Percentiles rank a stretch among this genome's conserved stretches.
phyloP scores from a whole-genome alignment of 768 basidiomycete species.

The Phlegmacium glaucopus region DNA sequence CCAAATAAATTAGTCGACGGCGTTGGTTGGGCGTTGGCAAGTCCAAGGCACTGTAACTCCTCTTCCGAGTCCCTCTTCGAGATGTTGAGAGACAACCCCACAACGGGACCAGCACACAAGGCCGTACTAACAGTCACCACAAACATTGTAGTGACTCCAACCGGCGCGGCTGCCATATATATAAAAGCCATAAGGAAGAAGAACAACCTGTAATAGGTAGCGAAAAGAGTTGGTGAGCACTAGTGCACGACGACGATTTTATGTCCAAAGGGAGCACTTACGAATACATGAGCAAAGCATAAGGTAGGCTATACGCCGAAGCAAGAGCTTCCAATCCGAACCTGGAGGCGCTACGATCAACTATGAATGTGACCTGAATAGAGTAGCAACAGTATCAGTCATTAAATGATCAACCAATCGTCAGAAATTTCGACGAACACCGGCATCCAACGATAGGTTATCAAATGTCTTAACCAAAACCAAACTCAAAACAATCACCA shows the following conservation, averaged over 20 bases:
- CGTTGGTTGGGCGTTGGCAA: no score
- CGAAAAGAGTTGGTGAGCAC: no score
- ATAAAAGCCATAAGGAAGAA: conserved; percentile 23
- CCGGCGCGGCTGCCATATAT: no score
- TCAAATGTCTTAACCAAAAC: conserved; percentile 39
- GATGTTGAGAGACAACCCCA: no score
- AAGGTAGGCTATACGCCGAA: conserved; percentile 53
- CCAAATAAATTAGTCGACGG: no score
- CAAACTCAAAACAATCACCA: conserved; percentile 40
- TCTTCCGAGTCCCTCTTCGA: no score
- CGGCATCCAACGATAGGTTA: conserved; percentile 15
- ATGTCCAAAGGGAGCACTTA: conserved; percentile 32
- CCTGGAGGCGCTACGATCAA: conserved; percentile 12
- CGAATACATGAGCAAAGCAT: conserved; percentile 60
- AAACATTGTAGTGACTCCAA: no score
- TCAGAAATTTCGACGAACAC: background rate
- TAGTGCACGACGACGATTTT: no score
- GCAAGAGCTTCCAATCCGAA: conserved; percentile 49
- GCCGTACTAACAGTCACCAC: no score
- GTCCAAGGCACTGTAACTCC: no score
- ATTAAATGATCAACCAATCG: background rate
- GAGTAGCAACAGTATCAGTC: background rate
- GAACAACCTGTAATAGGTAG: conserved; percentile 11
- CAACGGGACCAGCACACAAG: no score
- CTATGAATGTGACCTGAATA: no score